Base-by-base conservation (phyloP, 176 grass and related monocot species). In the Themeda triandra region DNA sequence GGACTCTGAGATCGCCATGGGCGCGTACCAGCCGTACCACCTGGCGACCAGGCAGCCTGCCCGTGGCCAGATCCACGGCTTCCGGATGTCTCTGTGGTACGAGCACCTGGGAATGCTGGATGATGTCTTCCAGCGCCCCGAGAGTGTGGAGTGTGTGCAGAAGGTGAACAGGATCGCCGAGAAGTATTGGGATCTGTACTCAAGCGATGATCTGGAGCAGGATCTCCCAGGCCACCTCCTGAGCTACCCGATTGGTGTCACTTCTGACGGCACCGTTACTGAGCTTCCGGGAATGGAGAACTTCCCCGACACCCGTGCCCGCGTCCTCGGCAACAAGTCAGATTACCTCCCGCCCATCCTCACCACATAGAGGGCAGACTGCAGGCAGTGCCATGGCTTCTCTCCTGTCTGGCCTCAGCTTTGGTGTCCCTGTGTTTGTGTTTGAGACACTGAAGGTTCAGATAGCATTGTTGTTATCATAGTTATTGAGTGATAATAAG, bases 1-100 rank as follows among this genome's bases (percentile, higher is more conserved):
- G 53, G 95, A 97, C 66, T 88, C 95, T 0, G 95, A 97, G 63
- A 97, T 94, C 2, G 95, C 92, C 39, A 88, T 97, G 88, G 95
- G 95, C 0, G 92, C 86, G 0, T 97, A 88, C 82, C 95, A 97
- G 83, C 95, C 95, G 4, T 79, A 89, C 84, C 76, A 92, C 62
- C 75, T 98, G 51, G 79, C 93, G 0, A 78, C 40, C 42, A 85
- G 89, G 80, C 85, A 86, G 42, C 82, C 87, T 13, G 90, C 90
- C 8, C 86, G 75, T n/a, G 95, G 92, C 69, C 95, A 97, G 79
- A 85, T 97, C 48, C 90, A 97, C 10, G 90, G 92, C 45, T 94
- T 97, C 77, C 92, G 92, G 9, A 83, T 94, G 90, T 75, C 90
- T 1, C 66, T 97, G n/a, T 97, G 95, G 95, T 91, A 87, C 2